phyloP scores from a whole-genome alignment of 176 grass and related monocot genomes.

The Oryza meyeriana region DNA sequence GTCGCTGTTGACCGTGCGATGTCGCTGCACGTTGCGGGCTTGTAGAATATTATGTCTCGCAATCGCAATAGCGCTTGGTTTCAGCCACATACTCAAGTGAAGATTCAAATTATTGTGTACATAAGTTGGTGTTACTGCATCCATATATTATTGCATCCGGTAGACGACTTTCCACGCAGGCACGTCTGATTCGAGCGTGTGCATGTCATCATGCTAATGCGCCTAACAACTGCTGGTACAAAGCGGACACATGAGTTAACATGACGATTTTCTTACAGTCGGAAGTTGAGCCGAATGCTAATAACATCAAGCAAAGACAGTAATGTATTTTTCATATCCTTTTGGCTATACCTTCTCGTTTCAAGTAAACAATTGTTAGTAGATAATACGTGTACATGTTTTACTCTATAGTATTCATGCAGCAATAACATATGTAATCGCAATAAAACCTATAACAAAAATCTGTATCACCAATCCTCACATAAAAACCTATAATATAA shows the following conservation, averaged over 20 bases:
- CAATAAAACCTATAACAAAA: no score
- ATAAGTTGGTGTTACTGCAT: neutral
- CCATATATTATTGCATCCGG: neutral
- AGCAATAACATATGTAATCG: no score
- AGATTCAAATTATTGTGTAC: neutral
- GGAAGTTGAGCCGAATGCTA: neutral
- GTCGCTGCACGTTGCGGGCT: neutral
- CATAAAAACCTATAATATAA: no score
- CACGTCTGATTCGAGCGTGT: neutral
- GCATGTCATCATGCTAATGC: neutral
- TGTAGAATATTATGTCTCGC: neutral
- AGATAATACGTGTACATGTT: no score
- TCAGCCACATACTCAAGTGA: neutral
- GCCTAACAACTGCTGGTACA: neutral
- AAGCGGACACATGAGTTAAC: neutral
- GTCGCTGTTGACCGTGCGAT: neutral
- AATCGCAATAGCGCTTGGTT: neutral
- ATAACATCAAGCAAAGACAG: neutral
- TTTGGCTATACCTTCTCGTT: neutral
- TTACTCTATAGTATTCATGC: neutral
- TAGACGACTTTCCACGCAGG: neutral
- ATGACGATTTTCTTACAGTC: neutral
- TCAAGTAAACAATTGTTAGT: no score
- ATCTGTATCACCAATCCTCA: no score
- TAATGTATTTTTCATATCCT: neutral